These are phyloP conservation scores for Colletotrichum phormii DNA, from an alignment of 2,329 filamentous ascomycete species.

Conservation along the genomic window DNA sequence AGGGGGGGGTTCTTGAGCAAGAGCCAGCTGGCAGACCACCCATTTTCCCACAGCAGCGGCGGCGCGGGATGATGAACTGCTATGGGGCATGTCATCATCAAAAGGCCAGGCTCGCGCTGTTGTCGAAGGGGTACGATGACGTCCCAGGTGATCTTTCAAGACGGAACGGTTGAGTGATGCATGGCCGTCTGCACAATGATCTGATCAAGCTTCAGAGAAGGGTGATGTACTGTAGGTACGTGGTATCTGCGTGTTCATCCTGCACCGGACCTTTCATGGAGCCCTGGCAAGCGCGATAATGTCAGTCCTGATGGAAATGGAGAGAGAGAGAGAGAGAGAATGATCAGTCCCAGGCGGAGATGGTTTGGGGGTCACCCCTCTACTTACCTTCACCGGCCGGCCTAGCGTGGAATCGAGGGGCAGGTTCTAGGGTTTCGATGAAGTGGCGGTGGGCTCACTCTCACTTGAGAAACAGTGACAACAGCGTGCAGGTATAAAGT, in stretches of 20 bases:
- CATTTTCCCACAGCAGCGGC: not conserved
- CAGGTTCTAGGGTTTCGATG: not conserved
- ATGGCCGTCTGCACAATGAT: conserved; percentile 16
- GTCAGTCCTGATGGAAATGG: not conserved
- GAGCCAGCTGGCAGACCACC: conserved; percentile 12
- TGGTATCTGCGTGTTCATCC: not conserved
- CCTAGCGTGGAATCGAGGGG: conserved; percentile 27
- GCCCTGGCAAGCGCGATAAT: not conserved
- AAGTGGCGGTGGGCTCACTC: conserved; percentile 30
- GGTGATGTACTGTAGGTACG: not conserved
- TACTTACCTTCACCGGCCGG: conserved; percentile 19
- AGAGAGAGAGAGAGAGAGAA: conserved; percentile 7
- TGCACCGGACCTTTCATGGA: not conserved
- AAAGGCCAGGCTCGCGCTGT: not conserved
- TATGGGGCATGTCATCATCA: conserved; percentile 9
- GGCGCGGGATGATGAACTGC: conserved; percentile 22
- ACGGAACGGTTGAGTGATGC: not conserved
- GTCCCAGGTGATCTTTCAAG: conserved; percentile 9
- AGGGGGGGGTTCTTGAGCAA: not conserved
- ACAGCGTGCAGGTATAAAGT: not conserved
- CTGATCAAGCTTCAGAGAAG: conserved; percentile 20
- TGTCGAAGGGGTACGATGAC: conserved; percentile 1
- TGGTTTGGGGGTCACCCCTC: conserved; percentile 26
- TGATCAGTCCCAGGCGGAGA: not conserved
- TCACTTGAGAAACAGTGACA: not conserved